A percentile compares a stretch with the other conserved stretches of the same genome.
phyloP scores from a whole-genome alignment of 2,329 filamentous ascomycete genomes.

The Fusarium globosum region DNA sequence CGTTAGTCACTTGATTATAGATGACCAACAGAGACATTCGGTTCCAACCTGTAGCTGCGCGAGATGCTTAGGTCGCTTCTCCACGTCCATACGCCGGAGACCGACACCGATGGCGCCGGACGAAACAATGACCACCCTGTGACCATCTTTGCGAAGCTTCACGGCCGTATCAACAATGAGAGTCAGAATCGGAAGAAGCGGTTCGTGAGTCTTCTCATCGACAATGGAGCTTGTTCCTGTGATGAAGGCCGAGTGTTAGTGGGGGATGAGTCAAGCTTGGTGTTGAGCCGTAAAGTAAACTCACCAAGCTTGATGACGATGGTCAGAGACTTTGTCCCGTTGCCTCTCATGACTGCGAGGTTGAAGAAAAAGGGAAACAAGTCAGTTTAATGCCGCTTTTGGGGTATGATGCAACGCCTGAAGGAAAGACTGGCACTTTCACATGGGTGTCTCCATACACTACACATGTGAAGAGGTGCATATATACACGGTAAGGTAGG shows the following conservation, averaged over 20 bases:
- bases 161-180: conserved; percentile 95
- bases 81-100: conserved; percentile 87
- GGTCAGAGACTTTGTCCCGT: conserved; percentile 54
- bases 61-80: conserved; percentile 88
- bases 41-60: conserved; percentile 79
- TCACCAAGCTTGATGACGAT: conserved; percentile 90
- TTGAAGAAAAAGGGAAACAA: conserved; percentile 3
- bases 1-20: conserved; percentile 16
- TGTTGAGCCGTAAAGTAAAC: conserved; percentile 37
- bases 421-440: conserved; percentile 10
- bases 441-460: conserved; percentile 19
- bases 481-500: conserved; percentile 17
- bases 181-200: conserved; percentile 88
- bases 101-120: conserved; percentile 97
- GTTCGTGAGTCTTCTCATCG: conserved; percentile 94
- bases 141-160: conserved; percentile 87
- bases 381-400: conserved; percentile 64
- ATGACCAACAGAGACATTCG: neutral
- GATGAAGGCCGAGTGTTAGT: conserved; percentile 39
- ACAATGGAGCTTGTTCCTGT: conserved; percentile 99
- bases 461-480: conserved; percentile 11
- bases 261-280: conserved; percentile 18
- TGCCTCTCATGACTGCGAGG: conserved; percentile 70
- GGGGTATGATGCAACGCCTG: conserved; percentile 4
- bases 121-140: conserved; percentile 94